Conservation (phyloP, 2,329 filamentous ascomycete genomes). For the Cercospora brassicicola region DNA sequence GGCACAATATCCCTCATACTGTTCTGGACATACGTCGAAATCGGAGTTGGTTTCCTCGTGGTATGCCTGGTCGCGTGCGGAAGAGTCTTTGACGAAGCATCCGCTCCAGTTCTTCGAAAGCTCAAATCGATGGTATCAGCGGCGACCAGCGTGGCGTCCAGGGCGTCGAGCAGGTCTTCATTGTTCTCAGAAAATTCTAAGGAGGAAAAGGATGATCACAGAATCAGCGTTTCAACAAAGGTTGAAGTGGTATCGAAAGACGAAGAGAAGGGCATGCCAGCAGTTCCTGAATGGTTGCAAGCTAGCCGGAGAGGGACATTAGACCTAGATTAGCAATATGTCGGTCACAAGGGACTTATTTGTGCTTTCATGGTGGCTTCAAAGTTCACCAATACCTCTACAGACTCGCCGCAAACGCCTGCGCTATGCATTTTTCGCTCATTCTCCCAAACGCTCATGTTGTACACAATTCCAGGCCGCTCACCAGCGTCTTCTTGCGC, state of each 20-base stretch:
- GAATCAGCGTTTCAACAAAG: slow-evolving; percentile 14
- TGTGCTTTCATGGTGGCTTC: neutral
- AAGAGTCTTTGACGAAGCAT: slow-evolving; percentile 17
- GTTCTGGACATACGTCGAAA: slow-evolving; percentile 22
- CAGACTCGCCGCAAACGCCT: slow-evolving; percentile 11
- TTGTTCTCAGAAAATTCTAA: slow-evolving; percentile 10
- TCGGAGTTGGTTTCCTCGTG: slow-evolving; percentile 21
- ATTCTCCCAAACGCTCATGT: neutral
- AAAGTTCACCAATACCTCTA: neutral
- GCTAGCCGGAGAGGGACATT: slow-evolving; percentile 18
- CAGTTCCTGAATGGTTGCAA: slow-evolving; percentile 18
- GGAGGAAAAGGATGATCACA: slow-evolving; percentile 12
- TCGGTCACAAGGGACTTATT: neutral
- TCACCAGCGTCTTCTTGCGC: slow-evolving; percentile 68
- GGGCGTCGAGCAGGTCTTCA: slow-evolving; percentile 15
- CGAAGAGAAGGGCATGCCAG: slow-evolving; percentile 10
- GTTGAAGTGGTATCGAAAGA: slow-evolving; percentile 16
- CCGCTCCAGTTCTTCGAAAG: slow-evolving; percentile 14
- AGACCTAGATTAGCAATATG: slow-evolving; percentile 2
- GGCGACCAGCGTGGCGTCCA: slow-evolving; percentile 16
- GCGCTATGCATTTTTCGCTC: slow-evolving; percentile 15
- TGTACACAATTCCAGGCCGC: neutral
- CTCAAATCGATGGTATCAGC: slow-evolving; percentile 9
- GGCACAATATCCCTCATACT: slow-evolving; percentile 14
- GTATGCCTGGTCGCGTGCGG: slow-evolving; percentile 19